Evolutionary conservation across 306 rosid species (phyloP).

Genomic region (cucumber (Cucumis sativus)): Cucumber_9930_V3 NC_026657.2:32873501-32874000

Average conservation of each 20-base stretch:
- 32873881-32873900: background rate
- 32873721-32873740: background rate
- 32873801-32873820: background rate
- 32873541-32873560: constrained; percentile 65
- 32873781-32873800: background rate
- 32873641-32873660: background rate
- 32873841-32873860: background rate
- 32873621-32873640: constrained; percentile 7
- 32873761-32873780: background rate
- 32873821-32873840: background rate
- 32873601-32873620: constrained; percentile 79
- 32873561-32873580: constrained; percentile 41
- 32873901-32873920: background rate
- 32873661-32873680: background rate
- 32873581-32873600: constrained; percentile 77
- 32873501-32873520: constrained; percentile 86
- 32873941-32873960: background rate
- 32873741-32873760: too few species aligned
- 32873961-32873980: background rate
- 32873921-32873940: background rate
- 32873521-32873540: constrained; percentile 94
- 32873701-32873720: background rate
- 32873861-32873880: background rate
- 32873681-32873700: background rate
- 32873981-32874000: background rate